phyloP scores from a whole-genome alignment of 1,284 basidiomycete species.

The Pholiota adiposa region DNA sequence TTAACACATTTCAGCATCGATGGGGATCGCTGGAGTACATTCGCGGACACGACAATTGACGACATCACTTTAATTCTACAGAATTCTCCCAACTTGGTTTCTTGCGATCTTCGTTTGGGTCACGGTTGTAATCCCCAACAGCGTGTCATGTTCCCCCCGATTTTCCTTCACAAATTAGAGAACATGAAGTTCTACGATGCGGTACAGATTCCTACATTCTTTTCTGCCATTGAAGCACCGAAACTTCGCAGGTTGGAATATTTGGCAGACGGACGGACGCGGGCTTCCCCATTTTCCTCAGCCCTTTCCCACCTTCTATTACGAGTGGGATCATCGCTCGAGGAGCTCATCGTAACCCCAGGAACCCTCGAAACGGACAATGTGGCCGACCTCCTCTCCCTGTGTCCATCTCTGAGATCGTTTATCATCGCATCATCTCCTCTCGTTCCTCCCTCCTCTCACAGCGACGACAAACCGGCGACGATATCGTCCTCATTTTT shows the following conservation, averaged over 20 bases:
- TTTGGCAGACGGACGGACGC: background rate
- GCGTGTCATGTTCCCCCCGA: background rate
- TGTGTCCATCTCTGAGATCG: background rate
- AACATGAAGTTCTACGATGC: background rate
- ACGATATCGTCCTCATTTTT: background rate
- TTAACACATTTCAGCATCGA: background rate
- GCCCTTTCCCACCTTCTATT: background rate
- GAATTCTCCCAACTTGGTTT: conserved; percentile 1
- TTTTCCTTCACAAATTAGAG: background rate
- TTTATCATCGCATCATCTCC: background rate
- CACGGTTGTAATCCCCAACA: background rate
- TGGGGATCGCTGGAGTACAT: background rate
- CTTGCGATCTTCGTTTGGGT: background rate
- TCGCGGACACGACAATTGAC: background rate
- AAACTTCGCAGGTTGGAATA: background rate
- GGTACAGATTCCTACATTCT: background rate
- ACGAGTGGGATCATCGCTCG: background rate
- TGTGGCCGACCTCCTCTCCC: background rate
- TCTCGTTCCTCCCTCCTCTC: background rate
- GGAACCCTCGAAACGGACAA: background rate
- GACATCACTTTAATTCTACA: background rate
- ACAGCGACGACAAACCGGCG: background rate
- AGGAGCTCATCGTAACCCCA: background rate
- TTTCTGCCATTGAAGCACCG: background rate
- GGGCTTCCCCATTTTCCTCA: background rate